These are phyloP conservation scores for Pseudevernia furfuracea DNA, from an alignment of 495 filamentous ascomycete genomes.

Conservation along the genomic window DNA sequence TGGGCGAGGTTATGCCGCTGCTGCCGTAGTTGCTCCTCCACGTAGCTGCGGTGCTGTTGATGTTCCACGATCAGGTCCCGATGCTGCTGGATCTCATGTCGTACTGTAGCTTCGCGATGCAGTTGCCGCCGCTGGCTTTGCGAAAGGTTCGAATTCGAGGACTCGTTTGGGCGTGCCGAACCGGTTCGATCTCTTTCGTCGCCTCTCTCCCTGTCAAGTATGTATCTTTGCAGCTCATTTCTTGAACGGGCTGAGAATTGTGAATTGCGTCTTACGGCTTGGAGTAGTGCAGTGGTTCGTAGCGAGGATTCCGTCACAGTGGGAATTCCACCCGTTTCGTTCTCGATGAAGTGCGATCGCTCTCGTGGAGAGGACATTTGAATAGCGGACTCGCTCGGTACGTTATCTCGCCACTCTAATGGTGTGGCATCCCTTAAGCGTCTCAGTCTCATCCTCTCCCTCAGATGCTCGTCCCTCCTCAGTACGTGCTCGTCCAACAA, in stretches of 20 bases:
- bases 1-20: slow-evolving; percentile 19
- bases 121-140: slow-evolving; percentile 22
- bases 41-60: slow-evolving; percentile 16
- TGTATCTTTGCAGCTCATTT: slow-evolving; percentile 35
- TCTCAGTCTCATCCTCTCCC: slow-evolving; percentile 20
- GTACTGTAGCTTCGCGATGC: slow-evolving; percentile 15
- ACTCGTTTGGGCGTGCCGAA: slow-evolving; percentile 11
- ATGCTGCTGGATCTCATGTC: slow-evolving; percentile 21
- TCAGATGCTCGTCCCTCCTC: slow-evolving; percentile 42
- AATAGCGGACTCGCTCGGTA: slow-evolving; percentile 11
- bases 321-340: slow-evolving; percentile 6
- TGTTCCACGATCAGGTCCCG: slow-evolving; percentile 14
- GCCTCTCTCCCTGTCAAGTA: slow-evolving; percentile 38
- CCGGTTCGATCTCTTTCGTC: slow-evolving; percentile 19
- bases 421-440: slow-evolving; percentile 16
- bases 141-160: slow-evolving; percentile 12
- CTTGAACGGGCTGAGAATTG: slow-evolving; percentile 39
- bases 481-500: slow-evolving; percentile 83
- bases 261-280: slow-evolving; percentile 43
- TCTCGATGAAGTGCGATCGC: slow-evolving; percentile 17
- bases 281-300: slow-evolving; percentile 40
- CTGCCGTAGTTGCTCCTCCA: slow-evolving; percentile 22
- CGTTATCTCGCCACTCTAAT: slow-evolving; percentile 8
- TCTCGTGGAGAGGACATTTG: slow-evolving; percentile 8
- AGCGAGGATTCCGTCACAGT: slow-evolving; percentile 21